phyloP scores from a whole-genome alignment of 2,329 filamentous ascomycete species.

The Aspergillus calidoustus region DNA sequence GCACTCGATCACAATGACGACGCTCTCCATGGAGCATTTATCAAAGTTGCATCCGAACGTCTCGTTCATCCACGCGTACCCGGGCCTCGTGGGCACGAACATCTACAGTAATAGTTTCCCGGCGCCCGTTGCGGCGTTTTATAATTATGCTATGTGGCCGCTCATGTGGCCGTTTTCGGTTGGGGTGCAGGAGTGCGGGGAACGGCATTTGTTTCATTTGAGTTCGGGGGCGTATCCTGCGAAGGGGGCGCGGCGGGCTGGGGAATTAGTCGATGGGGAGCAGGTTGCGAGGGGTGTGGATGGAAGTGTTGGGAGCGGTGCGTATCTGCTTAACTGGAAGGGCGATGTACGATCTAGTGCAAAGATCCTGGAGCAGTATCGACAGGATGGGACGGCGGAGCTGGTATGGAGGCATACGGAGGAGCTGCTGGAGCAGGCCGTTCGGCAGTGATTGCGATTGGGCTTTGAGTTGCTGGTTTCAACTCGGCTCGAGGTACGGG shows the following conservation, averaged over 20 bases:
- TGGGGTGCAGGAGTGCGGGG: conserved; percentile 16
- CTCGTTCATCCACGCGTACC: conserved; percentile 56
- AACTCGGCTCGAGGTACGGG: too few species aligned
- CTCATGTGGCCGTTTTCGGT: conserved; percentile 16
- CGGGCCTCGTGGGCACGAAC: conserved; percentile 54
- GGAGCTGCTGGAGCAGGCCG: conserved; percentile 5
- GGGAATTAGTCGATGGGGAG: too few species aligned
- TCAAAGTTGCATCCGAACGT: conserved; percentile 52
- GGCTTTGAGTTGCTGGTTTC: neutral
- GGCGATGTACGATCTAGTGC: conserved; percentile 12
- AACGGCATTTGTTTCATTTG: conserved; percentile 23
- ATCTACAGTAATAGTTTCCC: conserved; percentile 29
- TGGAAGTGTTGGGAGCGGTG: conserved; percentile 16
- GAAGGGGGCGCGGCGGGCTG: neutral
- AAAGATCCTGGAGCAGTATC: conserved; percentile 16
- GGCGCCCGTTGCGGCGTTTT: conserved; percentile 7
- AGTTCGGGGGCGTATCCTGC: conserved; percentile 16
- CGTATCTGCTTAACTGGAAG: conserved; percentile 23
- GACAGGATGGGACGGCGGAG: conserved; percentile 8
- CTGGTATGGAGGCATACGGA: conserved; percentile 21
- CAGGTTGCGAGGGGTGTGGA: conserved; percentile 6
- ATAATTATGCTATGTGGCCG: conserved; percentile 19
- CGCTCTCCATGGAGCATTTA: conserved; percentile 55
- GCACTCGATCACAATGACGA: conserved; percentile 56
- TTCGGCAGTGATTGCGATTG: neutral